Percentiles rank a stretch among this genome's conserved stretches.
Evolutionary conservation across 208 protist genomes (phyloP).

Genomic region (Wallacemonas collosoma): DNA sequence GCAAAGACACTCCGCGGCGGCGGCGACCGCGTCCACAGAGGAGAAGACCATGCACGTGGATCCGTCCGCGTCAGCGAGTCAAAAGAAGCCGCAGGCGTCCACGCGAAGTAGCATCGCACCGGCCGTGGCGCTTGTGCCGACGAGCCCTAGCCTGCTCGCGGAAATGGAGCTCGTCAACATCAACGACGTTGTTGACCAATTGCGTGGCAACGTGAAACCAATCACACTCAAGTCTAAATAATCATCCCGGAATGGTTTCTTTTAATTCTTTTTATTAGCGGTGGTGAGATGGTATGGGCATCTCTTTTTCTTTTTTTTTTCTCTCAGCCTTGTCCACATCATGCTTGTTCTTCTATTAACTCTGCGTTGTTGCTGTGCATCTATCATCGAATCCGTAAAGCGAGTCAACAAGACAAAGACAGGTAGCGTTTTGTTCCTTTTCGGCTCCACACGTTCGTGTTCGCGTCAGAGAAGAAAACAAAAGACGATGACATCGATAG

Average conservation of each 20-base stretch:
- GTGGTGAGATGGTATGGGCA: neutral
- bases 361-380: neutral
- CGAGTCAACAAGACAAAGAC: too few species aligned
- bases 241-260: too few species aligned
- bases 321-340: slow-evolving; percentile 5
- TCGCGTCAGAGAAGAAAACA: too few species aligned
- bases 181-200: slow-evolving; percentile 65
- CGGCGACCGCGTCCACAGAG: neutral
- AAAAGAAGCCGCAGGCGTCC: neutral
- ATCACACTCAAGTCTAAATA: neutral
- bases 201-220: slow-evolving; percentile 64
- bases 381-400: too few species aligned
- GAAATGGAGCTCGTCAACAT: slow-evolving; percentile 30
- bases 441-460: too few species aligned
- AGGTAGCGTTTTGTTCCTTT: too few species aligned
- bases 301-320: slow-evolving; percentile 12
- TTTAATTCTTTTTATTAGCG: too few species aligned
- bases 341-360: neutral
- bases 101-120: neutral
- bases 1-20: slow-evolving; percentile 10
- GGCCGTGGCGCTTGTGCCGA: neutral
- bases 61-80: neutral
- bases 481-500: too few species aligned
- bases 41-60: neutral
- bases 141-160: slow-evolving; percentile 20